A percentile compares a stretch with the other conserved stretches of the same genome.
phyloP scores from a whole-genome alignment of 139 green algal species.

The Chlamydomonas schloesseri region DNA sequence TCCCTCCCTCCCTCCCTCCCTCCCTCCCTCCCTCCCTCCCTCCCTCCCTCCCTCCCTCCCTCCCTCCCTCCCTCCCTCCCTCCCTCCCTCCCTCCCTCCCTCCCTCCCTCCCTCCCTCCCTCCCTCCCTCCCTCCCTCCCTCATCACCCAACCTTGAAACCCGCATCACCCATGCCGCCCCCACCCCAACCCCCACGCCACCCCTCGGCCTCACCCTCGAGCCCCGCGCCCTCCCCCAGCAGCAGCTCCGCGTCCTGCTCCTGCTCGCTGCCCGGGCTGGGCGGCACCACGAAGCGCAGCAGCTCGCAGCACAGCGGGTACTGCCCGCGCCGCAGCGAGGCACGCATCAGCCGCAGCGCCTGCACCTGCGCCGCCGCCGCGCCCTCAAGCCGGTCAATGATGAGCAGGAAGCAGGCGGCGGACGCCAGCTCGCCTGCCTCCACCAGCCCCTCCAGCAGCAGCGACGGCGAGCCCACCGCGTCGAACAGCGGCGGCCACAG shows the following conservation, averaged over 20 bases:
- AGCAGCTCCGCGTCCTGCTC: neutral
- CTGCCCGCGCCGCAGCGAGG: constrained; percentile 65
- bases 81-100: no score
- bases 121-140: no score
- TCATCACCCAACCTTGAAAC: no score
- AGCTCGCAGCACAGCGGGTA: constrained; percentile 85
- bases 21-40: no score
- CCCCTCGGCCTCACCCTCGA: no score
- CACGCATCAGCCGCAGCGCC: constrained; percentile 75
- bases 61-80: no score
- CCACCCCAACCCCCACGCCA: no score
- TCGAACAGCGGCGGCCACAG: constrained; percentile 95
- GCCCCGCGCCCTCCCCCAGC: neutral
- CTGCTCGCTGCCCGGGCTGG: constrained; percentile 4
- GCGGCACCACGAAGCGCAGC: constrained; percentile 84
- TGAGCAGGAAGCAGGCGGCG: constrained; percentile 83
- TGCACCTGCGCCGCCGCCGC: constrained; percentile 60
- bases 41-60: no score
- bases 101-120: no score
- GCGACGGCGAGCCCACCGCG: constrained; percentile 80
- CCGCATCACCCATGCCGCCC: no score
- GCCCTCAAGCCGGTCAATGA: constrained; percentile 86
- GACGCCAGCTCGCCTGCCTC: constrained; percentile 66
- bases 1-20: no score
- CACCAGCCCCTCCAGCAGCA: constrained; percentile 77